Evolutionary conservation across 441 rosid genomes (phyloP).

Genomic region (Pelargonium cotyledonis): DNA sequence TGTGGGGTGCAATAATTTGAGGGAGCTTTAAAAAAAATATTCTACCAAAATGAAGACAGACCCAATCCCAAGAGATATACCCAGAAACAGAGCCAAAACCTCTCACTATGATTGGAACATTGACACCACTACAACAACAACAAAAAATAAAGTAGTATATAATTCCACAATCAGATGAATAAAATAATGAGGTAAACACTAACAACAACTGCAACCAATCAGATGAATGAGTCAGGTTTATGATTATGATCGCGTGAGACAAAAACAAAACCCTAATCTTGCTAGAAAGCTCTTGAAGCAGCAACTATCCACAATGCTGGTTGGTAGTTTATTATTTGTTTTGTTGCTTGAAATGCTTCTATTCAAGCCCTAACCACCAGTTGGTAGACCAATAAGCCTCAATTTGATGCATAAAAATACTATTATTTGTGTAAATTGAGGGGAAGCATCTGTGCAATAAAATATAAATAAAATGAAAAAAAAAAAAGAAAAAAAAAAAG

Average conservation of each 20-base stretch:
- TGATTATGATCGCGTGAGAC: background rate
- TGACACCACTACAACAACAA: conserved; percentile 4
- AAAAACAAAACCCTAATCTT: background rate
- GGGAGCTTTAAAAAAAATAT: background rate
- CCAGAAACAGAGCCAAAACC: background rate
- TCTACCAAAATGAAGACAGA: conserved; percentile 3
- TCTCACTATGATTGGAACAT: background rate
- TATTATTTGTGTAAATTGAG: background rate
- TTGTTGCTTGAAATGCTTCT: background rate
- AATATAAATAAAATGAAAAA: background rate
- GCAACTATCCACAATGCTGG: background rate
- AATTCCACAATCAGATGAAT: conserved; percentile 1
- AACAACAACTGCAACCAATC: background rate
- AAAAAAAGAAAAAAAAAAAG: background rate
- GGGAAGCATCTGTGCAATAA: background rate
- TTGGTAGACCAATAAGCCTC: background rate
- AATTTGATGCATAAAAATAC: background rate
- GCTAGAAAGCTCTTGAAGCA: background rate
- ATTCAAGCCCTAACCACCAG: conserved; percentile 2
- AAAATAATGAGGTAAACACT: background rate
- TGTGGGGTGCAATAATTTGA: conserved; percentile 2
- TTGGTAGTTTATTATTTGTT: background rate
- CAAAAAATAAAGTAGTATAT: background rate
- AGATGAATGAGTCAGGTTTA: too few species aligned
- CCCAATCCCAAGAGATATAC: conserved; percentile 6